These are phyloP conservation scores for Musa beccarii DNA, from an alignment of 176 grass and related monocot genomes.

Conservation along the genomic window DNA sequence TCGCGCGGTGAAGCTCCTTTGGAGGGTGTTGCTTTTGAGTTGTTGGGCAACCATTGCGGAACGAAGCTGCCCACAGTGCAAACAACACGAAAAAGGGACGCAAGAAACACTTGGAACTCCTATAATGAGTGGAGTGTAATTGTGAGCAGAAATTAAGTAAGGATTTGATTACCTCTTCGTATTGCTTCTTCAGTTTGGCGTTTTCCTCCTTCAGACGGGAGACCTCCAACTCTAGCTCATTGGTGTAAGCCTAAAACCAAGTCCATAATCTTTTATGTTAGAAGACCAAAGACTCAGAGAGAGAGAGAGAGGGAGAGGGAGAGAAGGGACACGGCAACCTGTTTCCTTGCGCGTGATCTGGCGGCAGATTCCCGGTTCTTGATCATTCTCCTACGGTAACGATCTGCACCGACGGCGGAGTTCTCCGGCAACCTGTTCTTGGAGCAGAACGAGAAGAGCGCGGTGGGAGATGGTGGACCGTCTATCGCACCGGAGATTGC, in stretches of 20 bases:
- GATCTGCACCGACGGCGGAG: not conserved
- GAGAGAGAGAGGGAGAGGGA: not conserved
- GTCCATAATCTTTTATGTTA: not conserved
- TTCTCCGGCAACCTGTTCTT: conserved; percentile 5
- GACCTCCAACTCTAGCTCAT: conserved; percentile 7
- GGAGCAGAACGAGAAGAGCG: conserved; percentile 3
- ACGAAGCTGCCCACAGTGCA: not conserved
- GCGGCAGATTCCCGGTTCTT: conserved; percentile 12
- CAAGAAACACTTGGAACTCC: not conserved
- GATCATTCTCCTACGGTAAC: conserved; percentile 1
- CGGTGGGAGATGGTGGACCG: not conserved
- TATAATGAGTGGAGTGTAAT: not conserved
- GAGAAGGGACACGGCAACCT: not conserved
- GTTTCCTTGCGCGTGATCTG: conserved; percentile 7
- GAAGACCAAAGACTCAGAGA: not conserved
- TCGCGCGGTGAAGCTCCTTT: conserved; percentile 2
- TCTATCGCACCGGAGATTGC: not conserved
- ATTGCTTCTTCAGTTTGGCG: conserved; percentile 6
- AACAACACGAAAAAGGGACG: not conserved
- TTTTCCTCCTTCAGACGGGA: conserved; percentile 1
- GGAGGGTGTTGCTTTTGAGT: not conserved
- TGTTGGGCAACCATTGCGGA: not conserved
- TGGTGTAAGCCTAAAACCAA: conserved; percentile 2
- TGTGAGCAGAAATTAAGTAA: no score
- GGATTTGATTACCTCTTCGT: not conserved